phyloP scores from a whole-genome alignment of 2,329 filamentous ascomycete species.

The Cladosporium oxysporum region DNA sequence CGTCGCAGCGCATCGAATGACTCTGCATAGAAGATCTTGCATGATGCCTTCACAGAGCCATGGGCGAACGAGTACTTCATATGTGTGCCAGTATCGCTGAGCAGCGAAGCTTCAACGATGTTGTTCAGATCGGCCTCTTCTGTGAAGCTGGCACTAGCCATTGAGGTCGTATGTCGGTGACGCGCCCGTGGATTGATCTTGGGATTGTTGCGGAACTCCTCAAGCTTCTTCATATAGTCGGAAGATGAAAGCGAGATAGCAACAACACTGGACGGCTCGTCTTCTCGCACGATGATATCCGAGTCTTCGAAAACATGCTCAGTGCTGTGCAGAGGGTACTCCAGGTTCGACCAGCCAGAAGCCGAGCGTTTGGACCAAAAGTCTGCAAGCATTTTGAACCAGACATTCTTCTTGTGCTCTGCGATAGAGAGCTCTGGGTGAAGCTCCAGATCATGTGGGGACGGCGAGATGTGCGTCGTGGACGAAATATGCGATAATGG shows the following conservation, averaged over 20 bases:
- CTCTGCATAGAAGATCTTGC: constrained; percentile 98
- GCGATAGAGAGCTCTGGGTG: constrained; percentile 73
- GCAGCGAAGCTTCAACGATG: constrained; percentile 80
- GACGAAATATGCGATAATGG: constrained; percentile 43
- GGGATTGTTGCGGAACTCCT: constrained; percentile 56
- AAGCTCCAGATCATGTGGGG: constrained; percentile 54
- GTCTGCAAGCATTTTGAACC: constrained; percentile 93
- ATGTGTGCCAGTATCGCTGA: constrained; percentile 85
- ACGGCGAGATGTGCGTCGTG: constrained; percentile 58
- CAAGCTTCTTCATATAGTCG: constrained; percentile 81
- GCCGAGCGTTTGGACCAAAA: constrained; percentile 98
- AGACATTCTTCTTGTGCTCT: constrained; percentile 87
- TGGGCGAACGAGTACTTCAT: constrained; percentile 95
- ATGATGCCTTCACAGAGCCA: constrained; percentile 90
- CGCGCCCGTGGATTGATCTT: constrained; percentile 29
- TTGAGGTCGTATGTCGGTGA: constrained; percentile 21
- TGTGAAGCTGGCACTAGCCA: constrained; percentile 29
- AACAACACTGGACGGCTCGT: constrained; percentile 94
- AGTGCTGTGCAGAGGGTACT: constrained; percentile 78
- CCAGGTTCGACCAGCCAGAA: constrained; percentile 87
- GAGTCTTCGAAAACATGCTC: constrained; percentile 98
- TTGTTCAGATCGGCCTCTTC: constrained; percentile 59
- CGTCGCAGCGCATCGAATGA: constrained; percentile 93
- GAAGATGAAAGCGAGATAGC: constrained; percentile 86
- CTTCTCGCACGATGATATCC: constrained; percentile 94